These are phyloP conservation scores for Schizosaccharomyces lindneri DNA, from an alignment of 805 yeast genomes.

Conservation along the genomic window DNA sequence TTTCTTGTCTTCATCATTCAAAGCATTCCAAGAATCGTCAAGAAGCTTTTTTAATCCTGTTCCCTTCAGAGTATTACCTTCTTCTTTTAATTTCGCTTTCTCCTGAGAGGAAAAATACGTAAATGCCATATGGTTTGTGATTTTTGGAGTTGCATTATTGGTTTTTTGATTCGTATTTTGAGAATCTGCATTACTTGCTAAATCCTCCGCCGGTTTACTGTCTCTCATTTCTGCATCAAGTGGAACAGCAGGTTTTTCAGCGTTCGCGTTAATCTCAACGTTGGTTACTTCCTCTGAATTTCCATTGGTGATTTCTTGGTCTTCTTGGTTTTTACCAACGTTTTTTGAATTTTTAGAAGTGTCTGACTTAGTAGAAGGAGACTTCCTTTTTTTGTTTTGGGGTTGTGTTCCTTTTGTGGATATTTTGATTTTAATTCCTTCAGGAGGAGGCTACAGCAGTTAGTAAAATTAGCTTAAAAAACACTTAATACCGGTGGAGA, in stretches of 20 bases:
- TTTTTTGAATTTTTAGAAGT: background rate
- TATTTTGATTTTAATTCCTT: background rate
- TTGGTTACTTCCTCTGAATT: background rate
- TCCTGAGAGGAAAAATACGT: background rate
- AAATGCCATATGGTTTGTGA: background rate
- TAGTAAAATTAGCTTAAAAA: background rate
- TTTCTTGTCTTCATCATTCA: conserved; percentile 1
- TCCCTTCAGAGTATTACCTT: background rate
- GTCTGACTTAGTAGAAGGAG: background rate
- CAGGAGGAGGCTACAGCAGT: background rate
- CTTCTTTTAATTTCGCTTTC: background rate
- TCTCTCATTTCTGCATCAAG: too few species aligned
- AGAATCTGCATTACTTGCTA: background rate
- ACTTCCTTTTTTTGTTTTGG: background rate
- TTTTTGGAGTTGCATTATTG: background rate
- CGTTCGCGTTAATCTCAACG: background rate
- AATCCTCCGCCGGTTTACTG: too few species aligned
- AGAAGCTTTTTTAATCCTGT: background rate
- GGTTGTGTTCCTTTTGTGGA: background rate
- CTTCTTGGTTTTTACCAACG: too few species aligned
- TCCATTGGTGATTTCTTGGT: background rate
- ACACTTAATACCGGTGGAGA: background rate
- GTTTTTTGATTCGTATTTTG: background rate
- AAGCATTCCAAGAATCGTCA: background rate
- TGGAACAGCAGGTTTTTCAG: background rate